A percentile compares a stretch with the other conserved stretches of the same genome.
Conservation (phyloP, 345 rosid genomes). For the Brassica carinata region DNA sequence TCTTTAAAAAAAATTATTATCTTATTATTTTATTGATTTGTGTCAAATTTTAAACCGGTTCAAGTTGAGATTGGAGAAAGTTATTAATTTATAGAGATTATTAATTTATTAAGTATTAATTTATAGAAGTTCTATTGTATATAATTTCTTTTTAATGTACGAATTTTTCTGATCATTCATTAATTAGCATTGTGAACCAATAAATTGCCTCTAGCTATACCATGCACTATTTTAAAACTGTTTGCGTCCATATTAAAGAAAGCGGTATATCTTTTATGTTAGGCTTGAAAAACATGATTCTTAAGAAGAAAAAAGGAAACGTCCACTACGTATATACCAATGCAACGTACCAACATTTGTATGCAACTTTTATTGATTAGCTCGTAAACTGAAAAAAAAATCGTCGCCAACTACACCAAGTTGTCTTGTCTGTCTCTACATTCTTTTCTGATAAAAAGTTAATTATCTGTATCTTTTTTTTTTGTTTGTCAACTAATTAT, state of each 20-base stretch:
- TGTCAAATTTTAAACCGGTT: no score
- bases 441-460: not conserved
- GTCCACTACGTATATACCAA: not conserved
- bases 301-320: not conserved
- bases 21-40: no score
- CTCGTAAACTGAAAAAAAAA: not conserved
- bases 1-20: no score
- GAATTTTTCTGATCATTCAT: not conserved
- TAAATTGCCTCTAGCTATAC: not conserved
- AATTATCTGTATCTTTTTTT: not conserved
- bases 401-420: not conserved
- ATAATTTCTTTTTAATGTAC: not conserved
- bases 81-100: no score
- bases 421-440: not conserved
- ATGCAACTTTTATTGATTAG: not conserved
- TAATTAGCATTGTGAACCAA: constrained; percentile 2
- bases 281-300: not conserved
- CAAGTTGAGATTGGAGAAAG: no score
- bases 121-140: no score
- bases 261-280: not conserved
- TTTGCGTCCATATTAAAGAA: constrained; percentile 8
- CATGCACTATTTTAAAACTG: not conserved
- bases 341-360: not conserved
- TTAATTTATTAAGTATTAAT: no score
- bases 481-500: no score